These are phyloP conservation scores for Gentiana dahurica DNA, from an alignment of 257 asterid species.

Conservation along the genomic window DNA sequence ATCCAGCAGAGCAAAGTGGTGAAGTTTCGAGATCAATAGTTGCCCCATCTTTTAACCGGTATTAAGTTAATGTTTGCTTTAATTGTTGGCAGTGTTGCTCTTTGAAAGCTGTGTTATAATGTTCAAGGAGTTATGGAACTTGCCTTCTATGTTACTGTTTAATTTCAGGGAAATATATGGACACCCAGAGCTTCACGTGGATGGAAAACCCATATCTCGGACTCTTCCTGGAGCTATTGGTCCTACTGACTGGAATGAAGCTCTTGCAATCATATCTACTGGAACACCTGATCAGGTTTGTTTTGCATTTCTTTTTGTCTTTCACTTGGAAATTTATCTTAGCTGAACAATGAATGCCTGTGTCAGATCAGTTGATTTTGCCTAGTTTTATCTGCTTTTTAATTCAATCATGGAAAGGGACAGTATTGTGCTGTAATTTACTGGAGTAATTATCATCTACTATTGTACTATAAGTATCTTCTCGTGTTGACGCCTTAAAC, in stretches of 20 bases:
- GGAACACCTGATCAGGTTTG: slow-evolving; percentile 96
- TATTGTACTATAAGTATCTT: too few species aligned
- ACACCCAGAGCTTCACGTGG: slow-evolving; percentile 55
- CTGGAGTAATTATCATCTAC: too few species aligned
- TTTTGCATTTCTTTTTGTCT: slow-evolving; percentile 3
- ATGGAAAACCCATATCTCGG: slow-evolving; percentile 46
- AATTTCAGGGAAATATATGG: slow-evolving; percentile 58
- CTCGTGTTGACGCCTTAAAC: too few species aligned
- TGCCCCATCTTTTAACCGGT: slow-evolving; percentile 65
- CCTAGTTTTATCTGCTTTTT: too few species aligned
- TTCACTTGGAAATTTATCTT: background rate
- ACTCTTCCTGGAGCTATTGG: slow-evolving; percentile 50
- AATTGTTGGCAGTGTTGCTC: background rate
- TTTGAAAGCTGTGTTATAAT: background rate
- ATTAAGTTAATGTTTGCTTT: background rate
- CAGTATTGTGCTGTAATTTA: too few species aligned
- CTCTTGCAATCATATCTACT: slow-evolving; percentile 64
- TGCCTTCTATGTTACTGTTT: background rate
- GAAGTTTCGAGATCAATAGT: slow-evolving; percentile 56
- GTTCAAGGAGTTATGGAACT: background rate
- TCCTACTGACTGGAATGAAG: slow-evolving; percentile 92
- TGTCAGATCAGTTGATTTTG: too few species aligned
- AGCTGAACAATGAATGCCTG: background rate
- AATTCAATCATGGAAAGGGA: too few species aligned
- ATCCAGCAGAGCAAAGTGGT: slow-evolving; percentile 91